A percentile compares a stretch with the other conserved stretches of the same genome.
These are phyloP conservation scores for Solanum hybrid DNA, from an alignment of 305 asterid species.

Conservation along the genomic window DNA sequence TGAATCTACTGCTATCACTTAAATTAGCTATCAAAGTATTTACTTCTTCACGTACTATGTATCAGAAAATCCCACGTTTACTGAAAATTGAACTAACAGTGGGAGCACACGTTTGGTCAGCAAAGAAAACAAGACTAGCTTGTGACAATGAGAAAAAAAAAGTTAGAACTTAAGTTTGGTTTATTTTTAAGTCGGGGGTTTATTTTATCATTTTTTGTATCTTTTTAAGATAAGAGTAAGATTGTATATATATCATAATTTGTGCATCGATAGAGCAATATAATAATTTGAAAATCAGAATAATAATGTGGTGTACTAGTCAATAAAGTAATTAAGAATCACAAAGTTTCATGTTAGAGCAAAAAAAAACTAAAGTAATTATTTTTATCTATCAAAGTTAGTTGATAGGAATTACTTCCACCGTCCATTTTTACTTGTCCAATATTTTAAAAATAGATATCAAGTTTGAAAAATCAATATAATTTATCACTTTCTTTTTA, in stretches of 20 bases:
- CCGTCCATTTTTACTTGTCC: background rate
- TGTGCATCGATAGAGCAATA: background rate
- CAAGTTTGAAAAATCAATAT: background rate
- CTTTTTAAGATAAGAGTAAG: background rate
- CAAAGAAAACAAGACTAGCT: background rate
- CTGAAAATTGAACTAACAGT: slow-evolving; percentile 16
- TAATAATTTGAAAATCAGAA: background rate
- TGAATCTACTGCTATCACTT: background rate
- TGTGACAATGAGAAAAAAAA: background rate
- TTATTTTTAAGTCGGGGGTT: no score
- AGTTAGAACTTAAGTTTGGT: background rate
- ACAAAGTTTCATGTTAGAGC: background rate
- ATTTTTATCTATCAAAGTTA: background rate
- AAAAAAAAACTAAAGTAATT: background rate
- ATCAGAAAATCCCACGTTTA: slow-evolving; percentile 10
- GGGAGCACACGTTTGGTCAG: slow-evolving; percentile 24
- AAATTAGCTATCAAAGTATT: background rate
- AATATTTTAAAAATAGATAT: background rate
- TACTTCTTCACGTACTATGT: background rate
- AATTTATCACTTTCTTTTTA: background rate
- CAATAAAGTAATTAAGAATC: background rate
- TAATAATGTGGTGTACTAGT: background rate
- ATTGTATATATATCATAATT: background rate
- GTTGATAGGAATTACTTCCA: background rate
- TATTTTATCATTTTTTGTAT: no score